Evolutionary conservation across 106 monocot genomes (phyloP).

Genomic region (Gastrodia elata): DNA sequence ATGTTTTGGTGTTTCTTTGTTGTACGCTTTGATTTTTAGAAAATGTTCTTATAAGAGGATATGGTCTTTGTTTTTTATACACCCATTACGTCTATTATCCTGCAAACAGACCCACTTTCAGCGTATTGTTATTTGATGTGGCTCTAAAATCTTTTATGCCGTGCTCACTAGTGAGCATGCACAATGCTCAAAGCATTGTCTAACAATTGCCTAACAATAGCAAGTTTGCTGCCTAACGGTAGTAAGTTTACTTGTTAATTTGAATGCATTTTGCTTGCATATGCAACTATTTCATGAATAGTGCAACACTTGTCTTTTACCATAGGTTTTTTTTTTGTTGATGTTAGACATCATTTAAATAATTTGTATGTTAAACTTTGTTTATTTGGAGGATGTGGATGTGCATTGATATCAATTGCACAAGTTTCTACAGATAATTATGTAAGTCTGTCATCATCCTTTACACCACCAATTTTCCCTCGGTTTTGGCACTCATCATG

Average conservation of each 20-base stretch:
- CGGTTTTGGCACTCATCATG: not conserved
- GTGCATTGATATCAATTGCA: not conserved
- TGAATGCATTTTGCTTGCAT: not conserved
- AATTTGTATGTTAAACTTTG: not conserved
- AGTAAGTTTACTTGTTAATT: too few relatives aligned
- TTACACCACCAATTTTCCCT: not conserved
- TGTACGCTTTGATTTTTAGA: constrained; percentile 2
- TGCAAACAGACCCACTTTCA: not conserved
- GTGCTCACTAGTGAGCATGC: not conserved
- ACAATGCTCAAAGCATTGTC: not conserved
- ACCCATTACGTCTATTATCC: not conserved
- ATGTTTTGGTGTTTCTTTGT: constrained; percentile 3
- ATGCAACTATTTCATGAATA: not conserved
- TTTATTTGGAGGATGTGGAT: not conserved
- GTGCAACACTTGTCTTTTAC: not conserved
- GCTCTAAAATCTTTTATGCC: not conserved
- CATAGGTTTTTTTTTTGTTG: not conserved
- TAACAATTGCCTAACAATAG: not conserved
- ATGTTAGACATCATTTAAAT: not conserved
- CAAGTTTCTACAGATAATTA: not conserved
- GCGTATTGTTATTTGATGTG: too few relatives aligned
- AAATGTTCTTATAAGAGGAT: not conserved
- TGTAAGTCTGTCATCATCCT: not conserved
- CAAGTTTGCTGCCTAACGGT: too few relatives aligned
- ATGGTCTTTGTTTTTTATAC: not conserved